phyloP scores from a whole-genome alignment of 345 rosid species.

The Populus davidiana region DNA sequence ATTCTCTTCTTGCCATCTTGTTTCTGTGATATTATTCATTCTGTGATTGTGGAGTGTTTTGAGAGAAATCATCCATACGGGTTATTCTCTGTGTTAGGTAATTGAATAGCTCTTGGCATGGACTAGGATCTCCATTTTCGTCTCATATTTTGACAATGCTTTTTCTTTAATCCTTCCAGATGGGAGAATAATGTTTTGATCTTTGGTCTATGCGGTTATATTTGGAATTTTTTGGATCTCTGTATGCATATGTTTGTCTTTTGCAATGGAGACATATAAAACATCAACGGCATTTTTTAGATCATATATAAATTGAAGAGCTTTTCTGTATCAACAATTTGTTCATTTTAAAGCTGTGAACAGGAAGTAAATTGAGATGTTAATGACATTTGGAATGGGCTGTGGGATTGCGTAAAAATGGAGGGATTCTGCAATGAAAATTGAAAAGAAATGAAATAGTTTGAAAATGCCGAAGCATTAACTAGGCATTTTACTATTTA shows the following conservation, averaged over 20 bases:
- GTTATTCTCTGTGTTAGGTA: constrained; percentile 2
- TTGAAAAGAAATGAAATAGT: background rate
- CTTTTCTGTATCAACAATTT: background rate
- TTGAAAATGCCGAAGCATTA: background rate
- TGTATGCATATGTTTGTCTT: background rate
- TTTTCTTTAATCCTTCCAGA: background rate
- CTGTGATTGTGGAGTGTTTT: background rate
- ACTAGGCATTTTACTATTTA: background rate
- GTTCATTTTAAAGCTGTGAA: background rate
- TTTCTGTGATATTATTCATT: background rate
- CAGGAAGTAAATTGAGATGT: background rate
- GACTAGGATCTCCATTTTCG: background rate
- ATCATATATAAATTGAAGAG: background rate
- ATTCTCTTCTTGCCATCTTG: background rate
- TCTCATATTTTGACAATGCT: background rate
- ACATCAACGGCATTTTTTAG: background rate
- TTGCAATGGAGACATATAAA: background rate
- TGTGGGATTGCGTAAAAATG: background rate
- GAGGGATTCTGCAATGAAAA: background rate
- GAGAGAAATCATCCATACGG: background rate
- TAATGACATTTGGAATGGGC: background rate
- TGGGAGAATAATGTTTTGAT: background rate
- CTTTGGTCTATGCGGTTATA: background rate
- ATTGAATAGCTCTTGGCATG: background rate
- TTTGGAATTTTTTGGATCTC: background rate